Conservation (phyloP, 768 basidiomycete genomes). For the Lactifluus echinatus region DNA sequence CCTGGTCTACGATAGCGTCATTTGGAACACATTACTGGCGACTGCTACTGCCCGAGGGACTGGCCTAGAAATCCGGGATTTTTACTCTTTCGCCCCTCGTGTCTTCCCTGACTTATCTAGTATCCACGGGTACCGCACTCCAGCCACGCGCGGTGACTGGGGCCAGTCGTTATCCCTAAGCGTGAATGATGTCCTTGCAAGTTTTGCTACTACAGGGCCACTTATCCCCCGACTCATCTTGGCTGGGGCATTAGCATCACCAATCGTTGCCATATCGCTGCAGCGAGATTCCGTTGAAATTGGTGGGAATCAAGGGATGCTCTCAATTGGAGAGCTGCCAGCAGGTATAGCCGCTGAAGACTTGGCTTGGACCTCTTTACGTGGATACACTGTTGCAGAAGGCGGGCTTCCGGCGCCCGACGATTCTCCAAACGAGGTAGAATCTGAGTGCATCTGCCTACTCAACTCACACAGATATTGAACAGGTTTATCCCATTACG, state of each 20-base stretch:
- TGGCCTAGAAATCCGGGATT: neutral
- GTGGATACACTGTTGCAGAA: slow-evolving; percentile 41
- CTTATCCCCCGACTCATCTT: slow-evolving; percentile 29
- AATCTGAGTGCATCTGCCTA: slow-evolving; percentile 1
- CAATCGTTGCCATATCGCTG: slow-evolving; percentile 40
- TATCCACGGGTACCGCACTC: neutral
- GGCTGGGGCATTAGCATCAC: slow-evolving; percentile 36
- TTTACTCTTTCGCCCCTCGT: neutral
- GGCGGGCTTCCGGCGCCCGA: slow-evolving; percentile 49
- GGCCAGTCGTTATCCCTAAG: neutral
- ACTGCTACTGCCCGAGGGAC: neutral
- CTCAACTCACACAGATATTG: neutral
- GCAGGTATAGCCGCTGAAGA: slow-evolving; percentile 36
- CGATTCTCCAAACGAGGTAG: slow-evolving; percentile 55
- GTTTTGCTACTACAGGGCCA: slow-evolving; percentile 28
- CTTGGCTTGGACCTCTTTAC: slow-evolving; percentile 59
- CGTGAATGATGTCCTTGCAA: slow-evolving; percentile 22
- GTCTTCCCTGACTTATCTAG: slow-evolving; percentile 16
- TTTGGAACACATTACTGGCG: slow-evolving; percentile 17
- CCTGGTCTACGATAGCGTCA: slow-evolving; percentile 10
- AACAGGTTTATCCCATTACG: slow-evolving; percentile 26
- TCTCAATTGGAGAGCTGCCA: slow-evolving; percentile 63
- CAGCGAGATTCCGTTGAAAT: slow-evolving; percentile 62
- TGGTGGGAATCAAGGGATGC: slow-evolving; percentile 57
- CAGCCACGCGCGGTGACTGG: neutral